Conservation (phyloP, 768 basidiomycete genomes). For the Vararia minispora region DNA sequence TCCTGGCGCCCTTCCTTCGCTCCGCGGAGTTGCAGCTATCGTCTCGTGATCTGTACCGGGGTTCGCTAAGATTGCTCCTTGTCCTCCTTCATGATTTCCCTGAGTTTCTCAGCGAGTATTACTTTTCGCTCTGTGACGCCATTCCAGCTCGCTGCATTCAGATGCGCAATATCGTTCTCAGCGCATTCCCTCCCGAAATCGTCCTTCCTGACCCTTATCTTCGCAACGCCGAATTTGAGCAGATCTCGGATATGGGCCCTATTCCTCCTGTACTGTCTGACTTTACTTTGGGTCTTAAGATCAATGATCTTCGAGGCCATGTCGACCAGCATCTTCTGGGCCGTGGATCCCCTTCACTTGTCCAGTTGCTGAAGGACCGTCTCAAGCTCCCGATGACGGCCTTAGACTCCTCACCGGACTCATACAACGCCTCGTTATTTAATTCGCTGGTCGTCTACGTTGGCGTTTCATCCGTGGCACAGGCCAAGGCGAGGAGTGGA, state of each 20-base stretch:
- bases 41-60: conserved; percentile 82
- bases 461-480: conserved; percentile 85
- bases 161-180: conserved; percentile 91
- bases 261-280: conserved; percentile 89
- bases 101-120: conserved; percentile 94
- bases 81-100: conserved; percentile 98
- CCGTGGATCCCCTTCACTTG: conserved; percentile 61
- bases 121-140: conserved; percentile 89
- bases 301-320: conserved; percentile 62
- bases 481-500: conserved; percentile 78
- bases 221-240: conserved; percentile 59
- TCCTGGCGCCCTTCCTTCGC: conserved; percentile 84
- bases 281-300: conserved; percentile 75
- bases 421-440: conserved; percentile 82
- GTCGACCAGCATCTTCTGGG: conserved; percentile 82
- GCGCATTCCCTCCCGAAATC: conserved; percentile 81
- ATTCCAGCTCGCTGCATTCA: conserved; percentile 92
- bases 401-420: conserved; percentile 38
- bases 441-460: conserved; percentile 95
- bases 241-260: conserved; percentile 82
- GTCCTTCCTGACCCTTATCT: conserved; percentile 82
- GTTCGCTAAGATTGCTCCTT: conserved; percentile 79
- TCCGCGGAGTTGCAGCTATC: conserved; percentile 70
- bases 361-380: conserved; percentile 69
- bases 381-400: conserved; percentile 42